These are phyloP conservation scores for Gryganskiella cystojenkinii DNA, from an alignment of 192 early-diverging fungal genomes.

Conservation along the genomic window DNA sequence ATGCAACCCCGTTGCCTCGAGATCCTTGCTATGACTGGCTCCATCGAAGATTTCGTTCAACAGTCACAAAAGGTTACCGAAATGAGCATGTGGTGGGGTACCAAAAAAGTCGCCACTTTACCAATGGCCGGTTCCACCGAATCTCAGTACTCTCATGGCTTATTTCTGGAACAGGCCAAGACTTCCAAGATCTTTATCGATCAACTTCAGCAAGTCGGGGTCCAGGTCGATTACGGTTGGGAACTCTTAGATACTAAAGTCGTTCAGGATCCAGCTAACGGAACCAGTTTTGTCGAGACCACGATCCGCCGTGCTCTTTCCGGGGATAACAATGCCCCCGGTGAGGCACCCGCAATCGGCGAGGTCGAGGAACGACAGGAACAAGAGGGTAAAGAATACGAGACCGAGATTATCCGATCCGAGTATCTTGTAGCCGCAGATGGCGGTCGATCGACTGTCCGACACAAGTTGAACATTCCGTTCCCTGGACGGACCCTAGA, in stretches of 20 bases:
- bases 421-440: slow-evolving; percentile 29
- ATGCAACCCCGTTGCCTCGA: slow-evolving; percentile 18
- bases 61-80: background rate
- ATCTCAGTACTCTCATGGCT: background rate
- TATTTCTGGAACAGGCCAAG: slow-evolving; percentile 11
- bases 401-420: slow-evolving; percentile 7
- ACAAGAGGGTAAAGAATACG: slow-evolving; percentile 20
- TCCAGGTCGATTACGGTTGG: slow-evolving; percentile 6
- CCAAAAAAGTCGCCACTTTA: background rate
- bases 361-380: background rate
- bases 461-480: slow-evolving; percentile 12
- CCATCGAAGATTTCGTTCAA: background rate
- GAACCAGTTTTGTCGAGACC: slow-evolving; percentile 6
- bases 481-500: slow-evolving; percentile 14
- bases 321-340: background rate
- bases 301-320: slow-evolving; percentile 5
- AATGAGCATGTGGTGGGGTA: background rate
- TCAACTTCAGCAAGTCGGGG: slow-evolving; percentile 8
- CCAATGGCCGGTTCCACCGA: background rate
- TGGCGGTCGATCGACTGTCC: slow-evolving; percentile 22
- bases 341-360: background rate
- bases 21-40: slow-evolving; percentile 2
- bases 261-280: background rate
- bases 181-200: slow-evolving; percentile 7
- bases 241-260: slow-evolving; percentile 11